Conservation (phyloP, 2,329 filamentous ascomycete genomes). For the Fusarium protoensiforme region DNA sequence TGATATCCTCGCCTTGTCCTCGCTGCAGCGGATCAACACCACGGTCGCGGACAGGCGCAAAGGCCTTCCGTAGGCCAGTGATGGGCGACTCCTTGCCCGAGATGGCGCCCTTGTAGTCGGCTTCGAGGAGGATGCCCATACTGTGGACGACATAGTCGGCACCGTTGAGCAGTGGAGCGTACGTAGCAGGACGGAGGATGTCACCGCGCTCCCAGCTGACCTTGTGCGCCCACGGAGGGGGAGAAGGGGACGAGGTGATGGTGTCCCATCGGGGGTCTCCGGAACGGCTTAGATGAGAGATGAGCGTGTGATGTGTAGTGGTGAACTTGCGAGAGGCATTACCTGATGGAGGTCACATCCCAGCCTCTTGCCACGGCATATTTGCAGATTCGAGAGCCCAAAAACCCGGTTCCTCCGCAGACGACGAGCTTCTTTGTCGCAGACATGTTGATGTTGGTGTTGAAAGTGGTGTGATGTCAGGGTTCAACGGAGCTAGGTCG, state of each 20-base stretch:
- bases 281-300: constrained; percentile 73
- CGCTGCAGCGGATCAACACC: constrained; percentile 77
- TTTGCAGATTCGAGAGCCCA: constrained; percentile 91
- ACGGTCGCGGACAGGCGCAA: constrained; percentile 73
- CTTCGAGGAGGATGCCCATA: constrained; percentile 96
- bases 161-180: constrained; percentile 78
- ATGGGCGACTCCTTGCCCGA: constrained; percentile 86
- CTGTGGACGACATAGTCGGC: constrained; percentile 91
- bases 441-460: constrained; percentile 55
- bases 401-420: constrained; percentile 92
- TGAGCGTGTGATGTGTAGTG: constrained; percentile 23
- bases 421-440: constrained; percentile 85
- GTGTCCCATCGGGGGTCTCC: constrained; percentile 88
- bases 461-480: constrained; percentile 37
- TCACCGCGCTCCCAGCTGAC: constrained; percentile 92
- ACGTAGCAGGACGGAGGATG: constrained; percentile 84
- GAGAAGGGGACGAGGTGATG: constrained; percentile 75
- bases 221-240: constrained; percentile 83
- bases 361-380: constrained; percentile 86
- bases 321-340: constrained; percentile 40
- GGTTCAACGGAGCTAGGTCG: constrained; percentile 3
- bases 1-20: constrained; percentile 68
- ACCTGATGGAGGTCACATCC: constrained; percentile 95
- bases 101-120: constrained; percentile 95
- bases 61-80: constrained; percentile 80